phyloP scores from a whole-genome alignment of 192 early-diverging fungal species.

The Podila minutissima region DNA sequence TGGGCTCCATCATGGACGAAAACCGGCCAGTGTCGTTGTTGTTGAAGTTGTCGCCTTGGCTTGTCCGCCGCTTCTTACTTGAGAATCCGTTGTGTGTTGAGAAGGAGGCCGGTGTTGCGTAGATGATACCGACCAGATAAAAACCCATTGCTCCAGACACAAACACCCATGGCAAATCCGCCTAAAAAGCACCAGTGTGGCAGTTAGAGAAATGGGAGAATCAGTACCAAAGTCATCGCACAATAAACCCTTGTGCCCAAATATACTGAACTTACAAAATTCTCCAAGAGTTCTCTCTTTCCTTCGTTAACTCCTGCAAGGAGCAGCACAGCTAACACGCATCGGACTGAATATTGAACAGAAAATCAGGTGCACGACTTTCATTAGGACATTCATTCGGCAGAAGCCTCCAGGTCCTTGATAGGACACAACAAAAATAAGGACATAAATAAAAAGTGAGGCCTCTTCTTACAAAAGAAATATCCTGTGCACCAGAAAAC shows the following conservation, averaged over 20 bases:
- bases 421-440: background rate
- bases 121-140: conserved; percentile 52
- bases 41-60: conserved; percentile 11
- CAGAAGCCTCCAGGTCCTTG: too few relatives aligned
- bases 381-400: too few relatives aligned
- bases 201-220: too few relatives aligned
- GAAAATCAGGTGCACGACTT: background rate
- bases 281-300: conserved; percentile 34
- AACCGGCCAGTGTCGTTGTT: conserved; percentile 27
- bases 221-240: too few relatives aligned
- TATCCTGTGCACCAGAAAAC: conserved; percentile 50
- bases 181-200: background rate
- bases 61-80: conserved; percentile 26
- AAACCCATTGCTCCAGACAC: conserved; percentile 49
- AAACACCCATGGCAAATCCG: conserved; percentile 49
- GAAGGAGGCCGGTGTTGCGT: conserved; percentile 45
- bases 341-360: conserved; percentile 21
- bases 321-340: conserved; percentile 34
- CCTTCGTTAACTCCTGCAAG: conserved; percentile 45
- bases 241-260: too few relatives aligned
- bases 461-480: conserved; percentile 38
- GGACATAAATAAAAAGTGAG: background rate
- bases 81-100: conserved; percentile 48
- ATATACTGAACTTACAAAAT: conserved; percentile 28
- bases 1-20: conserved; percentile 53